Evolutionary conservation across 768 basidiomycete genomes (phyloP).

Genomic region (Pleurotus tuber-regium): DNA sequence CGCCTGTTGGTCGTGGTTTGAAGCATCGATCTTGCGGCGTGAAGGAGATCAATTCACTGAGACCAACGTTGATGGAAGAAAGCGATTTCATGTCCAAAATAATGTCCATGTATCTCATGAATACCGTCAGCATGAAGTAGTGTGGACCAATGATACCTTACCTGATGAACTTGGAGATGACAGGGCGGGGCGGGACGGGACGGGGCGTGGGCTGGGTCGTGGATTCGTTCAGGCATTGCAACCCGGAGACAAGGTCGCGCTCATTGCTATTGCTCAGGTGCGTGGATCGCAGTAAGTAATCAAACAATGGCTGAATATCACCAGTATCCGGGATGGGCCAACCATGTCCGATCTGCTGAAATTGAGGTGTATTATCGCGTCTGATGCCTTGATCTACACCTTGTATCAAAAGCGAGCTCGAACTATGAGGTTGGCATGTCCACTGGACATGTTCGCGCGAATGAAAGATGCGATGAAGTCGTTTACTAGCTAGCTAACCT

Average conservation of each 20-base stretch:
- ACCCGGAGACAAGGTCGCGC: conserved; percentile 20
- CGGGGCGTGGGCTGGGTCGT: conserved; percentile 11
- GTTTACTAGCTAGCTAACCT: no score
- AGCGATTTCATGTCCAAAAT: conserved; percentile 25
- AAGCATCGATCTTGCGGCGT: conserved; percentile 26
- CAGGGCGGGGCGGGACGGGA: conserved; percentile 10
- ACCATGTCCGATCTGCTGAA: neutral
- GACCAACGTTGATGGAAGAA: conserved; percentile 1
- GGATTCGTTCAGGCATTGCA: conserved; percentile 20
- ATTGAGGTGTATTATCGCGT: neutral
- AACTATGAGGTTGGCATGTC: no score
- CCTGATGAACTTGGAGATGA: conserved; percentile 12
- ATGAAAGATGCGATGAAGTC: no score
- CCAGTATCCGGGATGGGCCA: neutral
- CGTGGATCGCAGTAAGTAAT: neutral
- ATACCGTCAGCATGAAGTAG: conserved; percentile 18
- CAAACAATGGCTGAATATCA: neutral
- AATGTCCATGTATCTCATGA: conserved; percentile 24
- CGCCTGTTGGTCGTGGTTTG: conserved; percentile 32
- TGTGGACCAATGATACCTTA: conserved; percentile 20
- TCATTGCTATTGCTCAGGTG: conserved; percentile 29
- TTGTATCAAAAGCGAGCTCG: no score
- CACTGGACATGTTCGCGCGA: no score
- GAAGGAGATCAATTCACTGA: conserved; percentile 7
- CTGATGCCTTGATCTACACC: no score